phyloP scores from a whole-genome alignment of 148 eudicot species.

The Persicaria maculosa region DNA sequence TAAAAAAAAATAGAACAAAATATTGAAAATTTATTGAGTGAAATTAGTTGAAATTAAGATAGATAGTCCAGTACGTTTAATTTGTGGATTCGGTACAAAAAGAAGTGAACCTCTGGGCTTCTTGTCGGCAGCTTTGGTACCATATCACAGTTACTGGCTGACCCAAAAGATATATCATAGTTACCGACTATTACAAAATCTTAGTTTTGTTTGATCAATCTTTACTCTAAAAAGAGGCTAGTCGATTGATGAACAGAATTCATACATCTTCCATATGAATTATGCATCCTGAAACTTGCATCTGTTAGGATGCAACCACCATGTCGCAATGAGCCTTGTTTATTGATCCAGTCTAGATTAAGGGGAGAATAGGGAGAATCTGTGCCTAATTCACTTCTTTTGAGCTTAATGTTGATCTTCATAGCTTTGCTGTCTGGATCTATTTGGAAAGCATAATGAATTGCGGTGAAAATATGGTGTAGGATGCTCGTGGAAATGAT shows the following conservation, averaged over 20 bases:
- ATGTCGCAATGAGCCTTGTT: neutral
- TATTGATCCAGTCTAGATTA: neutral
- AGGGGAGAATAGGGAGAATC: neutral
- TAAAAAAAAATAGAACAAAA: too few relatives aligned
- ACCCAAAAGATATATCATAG: too few relatives aligned
- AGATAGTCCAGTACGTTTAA: neutral
- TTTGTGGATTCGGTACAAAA: too few relatives aligned
- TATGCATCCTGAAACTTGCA: neutral
- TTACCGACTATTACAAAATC: neutral
- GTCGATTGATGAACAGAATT: too few relatives aligned
- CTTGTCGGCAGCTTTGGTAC: neutral
- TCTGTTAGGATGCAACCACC: too few relatives aligned
- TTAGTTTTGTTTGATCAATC: neutral
- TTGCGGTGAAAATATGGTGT: constrained; percentile 4
- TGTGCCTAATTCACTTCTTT: neutral
- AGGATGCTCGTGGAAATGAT: constrained; percentile 67
- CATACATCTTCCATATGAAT: too few relatives aligned
- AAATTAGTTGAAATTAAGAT: too few relatives aligned
- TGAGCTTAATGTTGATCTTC: neutral
- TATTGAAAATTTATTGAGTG: too few relatives aligned
- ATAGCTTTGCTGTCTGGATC: neutral
- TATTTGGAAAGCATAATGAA: neutral
- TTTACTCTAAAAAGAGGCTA: neutral
- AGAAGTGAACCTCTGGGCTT: neutral
- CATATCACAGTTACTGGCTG: neutral